Evolutionary conservation across 495 filamentous ascomycete genomes (phyloP), one percentile per base, ranked within the genome.

Genomic region (Hyaloscypha variabilis): DNA sequence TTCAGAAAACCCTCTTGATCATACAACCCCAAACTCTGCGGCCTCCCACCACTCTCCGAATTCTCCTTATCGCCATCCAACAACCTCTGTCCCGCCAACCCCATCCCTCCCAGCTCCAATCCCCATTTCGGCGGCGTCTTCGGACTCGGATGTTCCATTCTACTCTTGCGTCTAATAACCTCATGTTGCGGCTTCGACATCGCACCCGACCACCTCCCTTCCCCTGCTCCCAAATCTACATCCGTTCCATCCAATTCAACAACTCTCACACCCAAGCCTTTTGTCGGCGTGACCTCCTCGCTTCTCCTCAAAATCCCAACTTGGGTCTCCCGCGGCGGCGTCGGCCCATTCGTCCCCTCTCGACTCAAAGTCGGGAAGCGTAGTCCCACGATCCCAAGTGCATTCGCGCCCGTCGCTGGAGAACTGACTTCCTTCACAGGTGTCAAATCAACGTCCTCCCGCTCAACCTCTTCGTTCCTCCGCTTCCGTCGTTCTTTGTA

Each of bases 1-100:
- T 71, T 76, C 70, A 82, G 58, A 62, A 81, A 82, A 14, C 79
- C 79, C 29, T 79, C 74, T 49, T 74, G 57, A 69, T 82, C 79
- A 67, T 80, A 82, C 55, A 77, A 53, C 1, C 67, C 70, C 53
- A 76, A 52, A 56, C 73, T 77, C 25, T 75, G 67, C 14, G 67
- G 50, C 23, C 71, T 75, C 1, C 29, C 24, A 23, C 50, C 24
- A 64, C 29, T 23, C 24, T 19, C 29, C 11, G 3, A 11, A 21
- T 57, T 57, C 25, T 39, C 64, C n/a, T 64, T 69, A 0, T 39
- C 30, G 3, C 39, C 54, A 51, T 39, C 30, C 58, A 55, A 29
- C 56, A 51, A 52, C 24, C 59, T 55, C 36, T 63, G 28, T 3
- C 64, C 39, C 8, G 34, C 62, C 17, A 52, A 10, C 6, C 54